Evolutionary conservation across 768 basidiomycete species (phyloP).

Genomic region (Lactarius akahatsu): DNA sequence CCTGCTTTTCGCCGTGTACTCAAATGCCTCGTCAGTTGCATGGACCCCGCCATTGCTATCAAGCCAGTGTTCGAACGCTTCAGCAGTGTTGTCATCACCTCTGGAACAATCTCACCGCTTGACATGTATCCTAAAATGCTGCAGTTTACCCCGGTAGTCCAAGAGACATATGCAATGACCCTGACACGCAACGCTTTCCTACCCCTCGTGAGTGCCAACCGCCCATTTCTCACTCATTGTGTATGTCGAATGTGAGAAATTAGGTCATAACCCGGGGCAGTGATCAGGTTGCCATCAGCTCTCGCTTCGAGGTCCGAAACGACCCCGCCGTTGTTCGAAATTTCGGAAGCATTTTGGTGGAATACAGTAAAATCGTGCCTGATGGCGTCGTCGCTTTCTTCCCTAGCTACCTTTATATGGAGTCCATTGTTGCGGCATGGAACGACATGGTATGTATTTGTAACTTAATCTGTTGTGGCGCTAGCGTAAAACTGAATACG

Average conservation of each 20-base stretch:
- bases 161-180: conserved; percentile 98
- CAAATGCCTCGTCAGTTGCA: conserved; percentile 58
- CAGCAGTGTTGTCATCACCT: conserved; percentile 97
- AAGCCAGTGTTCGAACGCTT: conserved; percentile 98
- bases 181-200: conserved; percentile 94
- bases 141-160: conserved; percentile 94
- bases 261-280: conserved; percentile 97
- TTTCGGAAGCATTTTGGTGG: conserved; percentile 96
- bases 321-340: conserved; percentile 99
- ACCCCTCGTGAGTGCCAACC: conserved; percentile 63
- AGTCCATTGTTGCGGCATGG: conserved; percentile 99
- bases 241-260: conserved; percentile 17
- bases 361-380: conserved; percentile 97
- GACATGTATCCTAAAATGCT: conserved; percentile 99
- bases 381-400: conserved; percentile 99
- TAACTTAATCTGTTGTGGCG: not conserved
- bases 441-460: conserved; percentile 89
- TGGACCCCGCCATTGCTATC: conserved; percentile 96
- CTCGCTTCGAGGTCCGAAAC: conserved; percentile 97
- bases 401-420: conserved; percentile 99
- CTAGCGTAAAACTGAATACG: not conserved
- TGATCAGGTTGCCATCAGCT: conserved; percentile 98
- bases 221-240: not conserved
- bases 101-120: conserved; percentile 95
- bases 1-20: conserved; percentile 18